Evolutionary conservation across 2,329 filamentous ascomycete species (phyloP).

Genomic region (Colletotrichum lindemuthianum): DNA sequence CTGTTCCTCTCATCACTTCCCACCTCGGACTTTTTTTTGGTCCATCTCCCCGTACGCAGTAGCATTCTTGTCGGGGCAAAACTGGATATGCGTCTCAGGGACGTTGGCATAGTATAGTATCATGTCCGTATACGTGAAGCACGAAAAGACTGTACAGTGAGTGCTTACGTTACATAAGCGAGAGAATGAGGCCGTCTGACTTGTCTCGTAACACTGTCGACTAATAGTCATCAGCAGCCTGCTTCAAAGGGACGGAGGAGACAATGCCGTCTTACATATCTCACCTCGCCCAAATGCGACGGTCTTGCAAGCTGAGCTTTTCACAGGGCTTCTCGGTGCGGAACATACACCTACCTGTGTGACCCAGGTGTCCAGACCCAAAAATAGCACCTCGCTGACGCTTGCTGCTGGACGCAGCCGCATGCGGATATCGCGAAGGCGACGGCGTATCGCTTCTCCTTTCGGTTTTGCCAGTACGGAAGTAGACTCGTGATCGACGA

Average conservation of each 20-base stretch:
- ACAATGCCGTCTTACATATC: conserved; percentile 17
- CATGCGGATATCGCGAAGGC: conserved; percentile 16
- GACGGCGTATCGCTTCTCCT: conserved; percentile 10
- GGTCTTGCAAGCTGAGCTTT: too few species aligned
- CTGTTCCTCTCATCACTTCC: not conserved
- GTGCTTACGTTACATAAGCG: conserved; percentile 7
- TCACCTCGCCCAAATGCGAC: not conserved
- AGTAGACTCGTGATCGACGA: too few species aligned
- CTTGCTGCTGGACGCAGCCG: not conserved
- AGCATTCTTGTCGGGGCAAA: conserved; percentile 13
- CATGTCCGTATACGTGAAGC: conserved; percentile 12
- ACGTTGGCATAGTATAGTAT: conserved; percentile 1
- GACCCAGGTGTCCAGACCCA: conserved; percentile 3
- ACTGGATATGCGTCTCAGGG: conserved; percentile 15
- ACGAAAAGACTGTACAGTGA: conserved; percentile 14
- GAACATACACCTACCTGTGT: conserved; percentile 1
- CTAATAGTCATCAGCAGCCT: conserved; percentile 14
- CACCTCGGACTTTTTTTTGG: conserved; percentile 18
- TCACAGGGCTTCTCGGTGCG: not conserved
- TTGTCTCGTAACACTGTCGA: conserved; percentile 11
- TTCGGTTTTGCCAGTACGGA: too few species aligned
- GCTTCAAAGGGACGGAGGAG: not conserved
- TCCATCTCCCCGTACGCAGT: not conserved
- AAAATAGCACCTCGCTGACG: conserved; percentile 28
- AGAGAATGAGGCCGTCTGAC: conserved; percentile 14